Percentiles rank a stretch among this genome's conserved stretches.
phyloP scores from a whole-genome alignment of 2,329 filamentous ascomycete genomes.

The Phoma herbarum region DNA sequence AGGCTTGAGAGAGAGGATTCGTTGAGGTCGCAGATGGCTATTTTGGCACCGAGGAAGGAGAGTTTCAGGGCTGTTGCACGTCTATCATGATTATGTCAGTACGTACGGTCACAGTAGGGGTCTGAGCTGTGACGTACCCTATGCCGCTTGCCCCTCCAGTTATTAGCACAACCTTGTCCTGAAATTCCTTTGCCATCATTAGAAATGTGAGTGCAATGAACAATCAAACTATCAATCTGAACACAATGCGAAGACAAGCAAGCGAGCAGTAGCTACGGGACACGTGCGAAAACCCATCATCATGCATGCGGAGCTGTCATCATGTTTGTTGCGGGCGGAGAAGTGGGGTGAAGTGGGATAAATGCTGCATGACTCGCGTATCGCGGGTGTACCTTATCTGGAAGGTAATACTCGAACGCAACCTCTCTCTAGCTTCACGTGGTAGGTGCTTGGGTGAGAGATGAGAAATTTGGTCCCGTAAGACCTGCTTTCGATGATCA shows the following conservation, averaged over 20 bases:
- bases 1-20: constrained; percentile 46
- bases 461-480: not conserved
- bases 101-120: too few relatives aligned
- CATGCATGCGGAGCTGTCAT: constrained; percentile 17
- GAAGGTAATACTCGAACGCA: constrained; percentile 1
- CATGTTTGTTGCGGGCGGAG: constrained; percentile 29
- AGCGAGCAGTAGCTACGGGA: not conserved
- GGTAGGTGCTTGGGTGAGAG: not conserved
- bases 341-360: constrained; percentile 51
- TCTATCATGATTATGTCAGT: constrained; percentile 31
- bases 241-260: not conserved
- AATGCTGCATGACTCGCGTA: constrained; percentile 38
- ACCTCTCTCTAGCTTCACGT: not conserved
- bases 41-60: constrained; percentile 54
- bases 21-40: constrained; percentile 51
- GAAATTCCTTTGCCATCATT: constrained; percentile 41
- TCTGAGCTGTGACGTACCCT: constrained; percentile 41
- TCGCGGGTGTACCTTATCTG: constrained; percentile 15
- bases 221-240: not conserved
- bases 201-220: not conserved
- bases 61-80: constrained; percentile 59
- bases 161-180: constrained; percentile 42
- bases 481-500: not conserved
- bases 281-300: constrained; percentile 10
- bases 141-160: constrained; percentile 57